Conservation (phyloP, 352 stramenopile species). For the Globisporangium middletonii region DNA sequence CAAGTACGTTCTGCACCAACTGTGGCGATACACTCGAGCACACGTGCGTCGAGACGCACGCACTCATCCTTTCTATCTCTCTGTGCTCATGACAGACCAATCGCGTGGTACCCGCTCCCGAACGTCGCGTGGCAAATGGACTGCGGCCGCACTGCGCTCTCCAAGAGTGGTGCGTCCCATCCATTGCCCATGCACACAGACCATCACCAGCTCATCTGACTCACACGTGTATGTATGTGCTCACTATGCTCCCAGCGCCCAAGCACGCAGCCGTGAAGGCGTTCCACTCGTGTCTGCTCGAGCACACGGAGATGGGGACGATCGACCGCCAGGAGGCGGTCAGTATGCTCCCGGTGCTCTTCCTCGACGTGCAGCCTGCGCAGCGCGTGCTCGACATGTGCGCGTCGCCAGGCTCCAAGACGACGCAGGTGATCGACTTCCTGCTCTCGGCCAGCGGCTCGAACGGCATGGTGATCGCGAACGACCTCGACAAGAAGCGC, state of each 20-base stretch:
- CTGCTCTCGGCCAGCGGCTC: slow-evolving; percentile 24
- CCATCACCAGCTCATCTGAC: neutral
- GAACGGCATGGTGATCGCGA: slow-evolving; percentile 91
- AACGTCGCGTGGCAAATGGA: slow-evolving; percentile 82
- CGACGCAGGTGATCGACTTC: slow-evolving; percentile 95
- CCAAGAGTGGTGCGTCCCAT: slow-evolving; percentile 50
- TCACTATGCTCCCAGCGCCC: slow-evolving; percentile 29
- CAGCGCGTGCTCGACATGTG: slow-evolving; percentile 85
- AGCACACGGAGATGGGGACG: slow-evolving; percentile 88
- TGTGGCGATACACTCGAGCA: neutral
- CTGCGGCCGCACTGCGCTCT: slow-evolving; percentile 75
- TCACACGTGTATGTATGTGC: neutral
- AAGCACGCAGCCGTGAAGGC: slow-evolving; percentile 74
- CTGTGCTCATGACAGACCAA: slow-evolving; percentile 23
- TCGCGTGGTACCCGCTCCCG: slow-evolving; percentile 71
- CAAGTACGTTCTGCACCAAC: slow-evolving; percentile 22
- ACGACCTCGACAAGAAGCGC: slow-evolving; percentile 95
- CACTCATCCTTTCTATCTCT: slow-evolving; percentile 1
- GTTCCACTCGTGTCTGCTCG: slow-evolving; percentile 92
- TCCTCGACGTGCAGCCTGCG: slow-evolving; percentile 89
- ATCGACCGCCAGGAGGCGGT: slow-evolving; percentile 97
- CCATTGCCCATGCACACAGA: neutral
- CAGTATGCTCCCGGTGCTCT: slow-evolving; percentile 97
- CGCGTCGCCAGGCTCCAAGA: slow-evolving; percentile 98
- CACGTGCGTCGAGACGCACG: no score